These are phyloP conservation scores for Globisporangium uncinulatum DNA, from an alignment of 352 stramenopile species.

Conservation along the genomic window DNA sequence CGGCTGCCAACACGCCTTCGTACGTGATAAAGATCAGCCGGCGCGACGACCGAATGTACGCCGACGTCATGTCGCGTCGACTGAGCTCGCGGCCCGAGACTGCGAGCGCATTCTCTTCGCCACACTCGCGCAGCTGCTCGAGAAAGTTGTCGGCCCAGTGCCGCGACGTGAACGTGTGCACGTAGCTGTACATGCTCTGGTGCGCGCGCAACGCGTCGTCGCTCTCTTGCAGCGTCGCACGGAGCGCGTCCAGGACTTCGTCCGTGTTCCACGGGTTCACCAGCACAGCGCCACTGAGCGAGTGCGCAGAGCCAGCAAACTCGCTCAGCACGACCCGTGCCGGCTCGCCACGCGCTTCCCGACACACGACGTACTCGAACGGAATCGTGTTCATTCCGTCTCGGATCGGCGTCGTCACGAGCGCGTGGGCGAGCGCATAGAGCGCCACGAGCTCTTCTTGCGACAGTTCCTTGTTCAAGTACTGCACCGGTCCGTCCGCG, in stretches of 20 bases:
- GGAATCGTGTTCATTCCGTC: constrained; percentile 91
- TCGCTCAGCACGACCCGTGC: constrained; percentile 88
- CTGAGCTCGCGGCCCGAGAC: constrained; percentile 72
- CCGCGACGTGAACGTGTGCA: constrained; percentile 66
- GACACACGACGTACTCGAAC: constrained; percentile 88
- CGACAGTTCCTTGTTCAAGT: constrained; percentile 86
- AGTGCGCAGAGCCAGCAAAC: constrained; percentile 87
- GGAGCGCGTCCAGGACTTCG: constrained; percentile 53
- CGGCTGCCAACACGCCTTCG: constrained; percentile 78
- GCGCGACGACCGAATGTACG: constrained; percentile 60
- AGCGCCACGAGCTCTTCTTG: constrained; percentile 86
- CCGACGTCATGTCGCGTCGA: constrained; percentile 82
- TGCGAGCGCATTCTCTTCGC: constrained; percentile 62
- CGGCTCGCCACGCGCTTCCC: constrained; percentile 57
- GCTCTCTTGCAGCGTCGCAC: constrained; percentile 44
- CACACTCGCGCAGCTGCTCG: constrained; percentile 71
- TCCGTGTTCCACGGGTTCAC: constrained; percentile 88
- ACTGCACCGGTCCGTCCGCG: constrained; percentile 84
- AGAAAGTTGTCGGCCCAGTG: constrained; percentile 81
- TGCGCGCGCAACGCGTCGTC: constrained; percentile 69
- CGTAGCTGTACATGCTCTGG: constrained; percentile 81
- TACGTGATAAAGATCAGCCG: constrained; percentile 88
- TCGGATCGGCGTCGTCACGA: constrained; percentile 82
- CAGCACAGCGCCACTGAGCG: constrained; percentile 71
- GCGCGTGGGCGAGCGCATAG: constrained; percentile 77